Percentiles rank a stretch among this genome's conserved stretches.
Evolutionary conservation across 352 stramenopile genomes (phyloP).

Genomic region (Phytophthora aleatoria): DNA sequence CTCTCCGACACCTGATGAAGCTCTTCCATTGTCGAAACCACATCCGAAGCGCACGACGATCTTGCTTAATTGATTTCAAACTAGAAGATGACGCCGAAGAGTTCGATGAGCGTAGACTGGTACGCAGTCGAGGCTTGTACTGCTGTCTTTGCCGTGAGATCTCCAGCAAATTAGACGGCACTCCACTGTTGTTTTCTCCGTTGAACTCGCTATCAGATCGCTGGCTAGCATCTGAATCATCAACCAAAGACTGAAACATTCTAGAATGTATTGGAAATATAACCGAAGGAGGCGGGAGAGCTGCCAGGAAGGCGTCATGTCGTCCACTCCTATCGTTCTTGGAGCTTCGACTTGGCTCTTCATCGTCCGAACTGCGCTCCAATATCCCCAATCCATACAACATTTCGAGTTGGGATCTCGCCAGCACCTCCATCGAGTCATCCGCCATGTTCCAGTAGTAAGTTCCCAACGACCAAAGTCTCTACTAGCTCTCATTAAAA

Average conservation of each 20-base stretch:
- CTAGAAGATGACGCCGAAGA: neutral
- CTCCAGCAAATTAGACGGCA: neutral
- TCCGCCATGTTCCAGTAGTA: slow-evolving; percentile 4
- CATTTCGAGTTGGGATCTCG: slow-evolving; percentile 52
- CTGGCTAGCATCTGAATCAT: slow-evolving; percentile 12
- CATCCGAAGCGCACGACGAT: slow-evolving; percentile 7
- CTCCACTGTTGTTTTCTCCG: neutral
- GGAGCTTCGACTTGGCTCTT: slow-evolving; percentile 24
- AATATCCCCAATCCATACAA: slow-evolving; percentile 59
- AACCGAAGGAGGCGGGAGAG: slow-evolving; percentile 27
- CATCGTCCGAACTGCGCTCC: slow-evolving; percentile 30
- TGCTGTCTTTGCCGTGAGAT: slow-evolving; percentile 1
- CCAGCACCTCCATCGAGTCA: slow-evolving; percentile 40
- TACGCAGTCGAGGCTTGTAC: slow-evolving; percentile 2
- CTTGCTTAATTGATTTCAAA: neutral
- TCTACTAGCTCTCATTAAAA: neutral
- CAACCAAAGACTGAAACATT: neutral
- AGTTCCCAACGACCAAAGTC: no score
- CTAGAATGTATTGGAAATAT: slow-evolving; percentile 4
- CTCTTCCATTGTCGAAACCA: slow-evolving; percentile 43
- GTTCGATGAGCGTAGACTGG: slow-evolving; percentile 3
- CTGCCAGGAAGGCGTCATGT: slow-evolving; percentile 29
- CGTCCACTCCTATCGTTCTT: slow-evolving; percentile 20
- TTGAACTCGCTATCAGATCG: neutral
- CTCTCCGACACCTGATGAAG: slow-evolving; percentile 21